Evolutionary conservation across 192 early-diverging fungal species (phyloP).

Genomic region (Coemansia sp.): DNA sequence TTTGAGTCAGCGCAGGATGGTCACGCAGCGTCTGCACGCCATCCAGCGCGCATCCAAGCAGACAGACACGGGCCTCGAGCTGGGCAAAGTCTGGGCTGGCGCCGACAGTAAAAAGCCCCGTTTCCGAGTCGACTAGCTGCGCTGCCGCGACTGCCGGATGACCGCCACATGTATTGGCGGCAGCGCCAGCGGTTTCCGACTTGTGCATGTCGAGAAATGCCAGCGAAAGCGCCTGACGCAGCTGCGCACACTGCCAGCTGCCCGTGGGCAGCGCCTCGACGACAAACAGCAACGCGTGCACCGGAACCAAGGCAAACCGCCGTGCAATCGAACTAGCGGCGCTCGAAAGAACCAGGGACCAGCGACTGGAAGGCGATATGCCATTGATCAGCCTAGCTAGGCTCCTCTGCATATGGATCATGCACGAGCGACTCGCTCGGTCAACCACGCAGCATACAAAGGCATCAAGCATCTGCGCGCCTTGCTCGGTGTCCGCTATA

Average conservation of each 20-base stretch:
- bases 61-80: slow-evolving; percentile 29
- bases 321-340: background rate
- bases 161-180: background rate
- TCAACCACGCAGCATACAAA: background rate
- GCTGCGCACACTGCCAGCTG: background rate
- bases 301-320: background rate
- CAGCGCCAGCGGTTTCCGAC: background rate
- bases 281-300: background rate
- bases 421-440: background rate
- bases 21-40: slow-evolving; percentile 24
- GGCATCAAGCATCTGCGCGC: background rate
- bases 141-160: slow-evolving; percentile 12
- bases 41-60: slow-evolving; percentile 38
- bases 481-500: background rate
- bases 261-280: slow-evolving; percentile 6
- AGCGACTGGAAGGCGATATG: slow-evolving; percentile 4
- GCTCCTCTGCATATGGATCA: background rate
- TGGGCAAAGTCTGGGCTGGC: slow-evolving; percentile 15
- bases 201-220: background rate
- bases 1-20: slow-evolving; percentile 11
- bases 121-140: slow-evolving; percentile 19
- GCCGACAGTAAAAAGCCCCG: slow-evolving; percentile 19
- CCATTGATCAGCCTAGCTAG: background rate
- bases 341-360: background rate
- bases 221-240: slow-evolving; percentile 1